phyloP scores from a whole-genome alignment of 345 rosid species.

The Lepidium africanum region DNA sequence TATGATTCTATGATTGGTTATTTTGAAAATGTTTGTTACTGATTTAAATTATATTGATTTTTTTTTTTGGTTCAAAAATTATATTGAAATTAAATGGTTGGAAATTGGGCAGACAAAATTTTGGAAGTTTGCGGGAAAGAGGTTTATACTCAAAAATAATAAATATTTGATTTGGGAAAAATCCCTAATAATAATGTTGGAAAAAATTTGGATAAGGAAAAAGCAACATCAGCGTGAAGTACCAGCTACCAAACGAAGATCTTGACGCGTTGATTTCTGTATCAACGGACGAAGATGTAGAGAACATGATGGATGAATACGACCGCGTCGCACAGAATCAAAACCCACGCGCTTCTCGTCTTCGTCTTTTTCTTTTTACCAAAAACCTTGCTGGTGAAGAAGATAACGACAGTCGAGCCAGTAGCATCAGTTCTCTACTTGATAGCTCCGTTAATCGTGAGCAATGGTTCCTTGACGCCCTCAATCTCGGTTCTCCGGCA shows the following conservation, averaged over 20 bases:
- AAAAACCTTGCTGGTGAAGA: conserved; percentile 35
- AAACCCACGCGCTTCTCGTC: conserved; percentile 70
- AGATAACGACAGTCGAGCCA: conserved; percentile 52
- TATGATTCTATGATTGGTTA: background rate
- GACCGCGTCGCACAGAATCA: conserved; percentile 68
- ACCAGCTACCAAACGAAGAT: conserved; percentile 94
- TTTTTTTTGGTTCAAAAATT: too few relatives aligned
- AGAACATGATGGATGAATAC: conserved; percentile 97
- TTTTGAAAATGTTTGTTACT: background rate
- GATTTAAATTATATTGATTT: too few relatives aligned
- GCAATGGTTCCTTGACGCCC: conserved; percentile 81
- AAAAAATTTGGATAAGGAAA: conserved; percentile 40
- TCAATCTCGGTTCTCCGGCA: conserved; percentile 47
- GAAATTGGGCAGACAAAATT: conserved; percentile 13
- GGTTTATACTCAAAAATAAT: too few relatives aligned
- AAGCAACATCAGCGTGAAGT: conserved; percentile 62
- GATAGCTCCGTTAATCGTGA: conserved; percentile 79
- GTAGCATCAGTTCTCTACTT: conserved; percentile 81
- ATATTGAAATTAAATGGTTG: background rate
- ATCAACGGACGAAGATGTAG: conserved; percentile 87
- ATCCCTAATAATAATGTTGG: background rate
- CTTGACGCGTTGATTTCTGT: conserved; percentile 93
- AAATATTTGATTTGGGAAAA: background rate
- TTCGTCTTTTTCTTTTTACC: conserved; percentile 71
- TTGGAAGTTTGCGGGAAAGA: conserved; percentile 23